Percentiles rank a stretch among this genome's conserved stretches.
Conservation (phyloP, 495 filamentous ascomycete species). For the Pseudomonodictys pantanalensis region DNA sequence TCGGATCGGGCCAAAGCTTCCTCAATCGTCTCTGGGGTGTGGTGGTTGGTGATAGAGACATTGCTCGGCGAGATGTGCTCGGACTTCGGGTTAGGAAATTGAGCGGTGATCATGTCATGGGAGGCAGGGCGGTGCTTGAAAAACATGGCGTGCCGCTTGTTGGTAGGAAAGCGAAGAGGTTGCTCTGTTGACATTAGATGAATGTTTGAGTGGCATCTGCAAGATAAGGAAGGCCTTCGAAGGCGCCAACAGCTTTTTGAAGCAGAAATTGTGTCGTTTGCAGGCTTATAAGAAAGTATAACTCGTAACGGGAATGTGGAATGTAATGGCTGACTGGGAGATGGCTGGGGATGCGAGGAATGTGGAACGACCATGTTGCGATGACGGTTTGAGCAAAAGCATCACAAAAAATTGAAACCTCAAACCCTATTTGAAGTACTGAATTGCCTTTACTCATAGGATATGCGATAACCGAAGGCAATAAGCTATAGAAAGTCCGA, state of each 20-base stretch:
- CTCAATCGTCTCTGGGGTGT: constrained; percentile 12
- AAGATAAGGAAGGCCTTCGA: neutral
- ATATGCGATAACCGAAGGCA: too few species aligned
- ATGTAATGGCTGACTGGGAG: constrained; percentile 26
- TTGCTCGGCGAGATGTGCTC: constrained; percentile 15
- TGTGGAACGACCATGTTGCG: neutral
- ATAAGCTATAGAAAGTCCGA: too few species aligned
- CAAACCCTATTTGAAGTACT: too few species aligned
- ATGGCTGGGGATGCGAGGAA: constrained; percentile 3
- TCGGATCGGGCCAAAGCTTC: constrained; percentile 17
- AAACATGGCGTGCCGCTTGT: constrained; percentile 20
- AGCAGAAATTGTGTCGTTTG: neutral
- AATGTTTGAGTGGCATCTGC: neutral
- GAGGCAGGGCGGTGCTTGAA: constrained; percentile 3
- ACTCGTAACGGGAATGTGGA: constrained; percentile 3
- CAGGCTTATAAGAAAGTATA: neutral
- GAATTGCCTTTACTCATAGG: too few species aligned
- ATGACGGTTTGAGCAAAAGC: neutral
- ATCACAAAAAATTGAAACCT: neutral
- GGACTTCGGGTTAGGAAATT: constrained; percentile 11
- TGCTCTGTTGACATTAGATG: neutral
- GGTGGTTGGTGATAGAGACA: constrained; percentile 14
- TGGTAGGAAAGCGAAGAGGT: constrained; percentile 1
- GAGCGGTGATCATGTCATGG: constrained; percentile 1
- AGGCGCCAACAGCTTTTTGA: neutral